Percentiles rank a stretch among this genome's conserved stretches.
Conservation (phyloP, 2,329 filamentous ascomycete species). For the Onygenales sp. region DNA sequence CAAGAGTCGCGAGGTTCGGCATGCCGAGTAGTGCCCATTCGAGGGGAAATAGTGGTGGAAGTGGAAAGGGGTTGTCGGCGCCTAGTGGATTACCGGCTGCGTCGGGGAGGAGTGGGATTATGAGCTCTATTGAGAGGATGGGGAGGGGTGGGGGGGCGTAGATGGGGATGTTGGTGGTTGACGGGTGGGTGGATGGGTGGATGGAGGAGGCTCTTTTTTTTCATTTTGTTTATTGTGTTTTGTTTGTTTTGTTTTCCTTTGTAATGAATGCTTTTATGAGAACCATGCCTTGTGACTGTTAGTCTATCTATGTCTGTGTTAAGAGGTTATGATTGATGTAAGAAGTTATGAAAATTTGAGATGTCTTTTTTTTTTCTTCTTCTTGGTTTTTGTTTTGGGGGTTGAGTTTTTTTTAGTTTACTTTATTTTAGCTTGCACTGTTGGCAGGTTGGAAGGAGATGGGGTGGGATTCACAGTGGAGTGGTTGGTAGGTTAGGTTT, state of each 20-base stretch:
- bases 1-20: slow-evolving; percentile 23
- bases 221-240: background rate
- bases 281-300: background rate
- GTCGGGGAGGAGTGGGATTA: slow-evolving; percentile 57
- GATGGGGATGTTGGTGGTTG: background rate
- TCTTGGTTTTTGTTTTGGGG: too few relatives aligned
- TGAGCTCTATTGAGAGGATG: slow-evolving; percentile 85
- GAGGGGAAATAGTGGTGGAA: slow-evolving; percentile 27
- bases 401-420: too few relatives aligned
- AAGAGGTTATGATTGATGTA: too few relatives aligned
- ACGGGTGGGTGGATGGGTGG: background rate
- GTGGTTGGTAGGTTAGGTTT: too few relatives aligned
- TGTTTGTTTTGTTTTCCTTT: background rate
- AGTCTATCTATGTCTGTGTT: background rate
- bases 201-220: background rate
- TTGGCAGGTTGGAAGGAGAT: too few relatives aligned
- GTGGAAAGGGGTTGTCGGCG: slow-evolving; percentile 5
- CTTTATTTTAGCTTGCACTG: too few relatives aligned
- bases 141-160: slow-evolving; percentile 39
- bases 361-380: background rate
- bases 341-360: background rate
- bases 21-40: slow-evolving; percentile 19
- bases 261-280: background rate
- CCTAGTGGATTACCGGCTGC: slow-evolving; percentile 26
- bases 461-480: too few relatives aligned